Evolutionary conservation across 768 basidiomycete species (phyloP).

Genomic region (Agaricus subrufescens): DNA sequence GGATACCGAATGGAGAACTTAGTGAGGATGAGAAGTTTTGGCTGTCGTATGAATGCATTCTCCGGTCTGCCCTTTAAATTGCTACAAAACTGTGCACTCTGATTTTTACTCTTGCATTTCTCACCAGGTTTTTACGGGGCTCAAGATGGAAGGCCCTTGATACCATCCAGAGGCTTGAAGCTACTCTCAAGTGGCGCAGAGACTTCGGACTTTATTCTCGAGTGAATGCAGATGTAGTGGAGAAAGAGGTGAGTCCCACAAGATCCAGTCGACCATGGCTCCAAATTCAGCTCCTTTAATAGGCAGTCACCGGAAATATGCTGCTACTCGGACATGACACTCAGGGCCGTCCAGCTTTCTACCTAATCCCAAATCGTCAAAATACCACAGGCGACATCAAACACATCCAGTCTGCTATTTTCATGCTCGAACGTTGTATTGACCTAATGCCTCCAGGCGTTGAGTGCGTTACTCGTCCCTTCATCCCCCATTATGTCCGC

Average conservation of each 20-base stretch:
- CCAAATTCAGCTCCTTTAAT: background rate
- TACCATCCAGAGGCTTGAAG: constrained; percentile 61
- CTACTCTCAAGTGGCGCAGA: constrained; percentile 69
- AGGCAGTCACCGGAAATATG: constrained; percentile 81
- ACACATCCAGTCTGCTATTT: constrained; percentile 72
- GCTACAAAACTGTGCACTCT: background rate
- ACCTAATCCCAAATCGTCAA: constrained; percentile 66
- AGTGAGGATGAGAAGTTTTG: constrained; percentile 66
- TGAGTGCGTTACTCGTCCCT: constrained; percentile 47
- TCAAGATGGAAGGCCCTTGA: constrained; percentile 58
- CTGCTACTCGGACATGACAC: constrained; percentile 74
- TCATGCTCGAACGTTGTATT: constrained; percentile 70
- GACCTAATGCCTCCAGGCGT: constrained; percentile 81
- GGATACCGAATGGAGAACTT: constrained; percentile 32
- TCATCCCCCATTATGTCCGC: background rate
- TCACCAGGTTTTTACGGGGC: constrained; percentile 60
- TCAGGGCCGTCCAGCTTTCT: constrained; percentile 59
- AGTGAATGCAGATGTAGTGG: constrained; percentile 57
- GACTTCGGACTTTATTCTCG: constrained; percentile 70
- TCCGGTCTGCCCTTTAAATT: constrained; percentile 34
- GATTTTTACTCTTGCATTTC: background rate
- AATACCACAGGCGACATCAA: constrained; percentile 65
- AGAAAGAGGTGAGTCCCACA: constrained; percentile 56
- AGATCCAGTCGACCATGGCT: background rate
- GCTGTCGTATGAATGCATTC: constrained; percentile 68